Conservation (phyloP, 2,329 filamentous ascomycete genomes). For the Fusarium virguliforme region DNA sequence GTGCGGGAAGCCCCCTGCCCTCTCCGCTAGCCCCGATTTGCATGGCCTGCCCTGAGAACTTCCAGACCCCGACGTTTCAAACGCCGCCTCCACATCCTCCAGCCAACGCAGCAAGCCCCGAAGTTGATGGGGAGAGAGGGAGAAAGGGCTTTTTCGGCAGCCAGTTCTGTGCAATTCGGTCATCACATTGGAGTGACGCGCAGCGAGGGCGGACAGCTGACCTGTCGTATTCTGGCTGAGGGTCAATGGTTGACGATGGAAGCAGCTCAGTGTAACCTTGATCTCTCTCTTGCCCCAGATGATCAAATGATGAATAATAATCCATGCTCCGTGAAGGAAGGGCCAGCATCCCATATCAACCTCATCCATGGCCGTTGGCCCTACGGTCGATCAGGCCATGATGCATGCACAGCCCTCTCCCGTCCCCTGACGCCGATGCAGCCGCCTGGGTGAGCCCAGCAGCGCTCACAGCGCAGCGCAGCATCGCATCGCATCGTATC, state of each 20-base stretch:
- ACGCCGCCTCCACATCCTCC: slow-evolving; percentile 48
- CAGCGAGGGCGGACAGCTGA: slow-evolving; percentile 40
- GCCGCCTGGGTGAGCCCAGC: slow-evolving; percentile 21
- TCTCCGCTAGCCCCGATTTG: slow-evolving; percentile 41
- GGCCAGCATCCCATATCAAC: slow-evolving; percentile 22
- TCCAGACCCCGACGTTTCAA: slow-evolving; percentile 48
- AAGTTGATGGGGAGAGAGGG: slow-evolving; percentile 22
- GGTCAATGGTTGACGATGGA: slow-evolving; percentile 25
- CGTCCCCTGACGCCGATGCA: slow-evolving; percentile 38
- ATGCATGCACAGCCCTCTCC: slow-evolving; percentile 39
- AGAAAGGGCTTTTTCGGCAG: slow-evolving; percentile 12
- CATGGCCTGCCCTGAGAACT: slow-evolving; percentile 37
- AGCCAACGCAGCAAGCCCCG: slow-evolving; percentile 37
- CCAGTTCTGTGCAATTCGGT: slow-evolving; percentile 11
- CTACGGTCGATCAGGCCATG: slow-evolving; percentile 36
- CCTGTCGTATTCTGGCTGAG: slow-evolving; percentile 40
- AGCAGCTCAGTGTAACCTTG: slow-evolving; percentile 27
- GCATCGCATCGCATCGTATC: slow-evolving; percentile 18
- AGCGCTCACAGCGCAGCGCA: slow-evolving; percentile 9
- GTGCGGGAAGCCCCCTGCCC: slow-evolving; percentile 36
- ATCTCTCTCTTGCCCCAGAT: slow-evolving; percentile 11
- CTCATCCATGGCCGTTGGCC: slow-evolving; percentile 27
- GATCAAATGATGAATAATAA: slow-evolving; percentile 32
- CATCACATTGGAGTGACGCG: slow-evolving; percentile 28
- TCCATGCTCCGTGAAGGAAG: slow-evolving; percentile 8